Conservation (phyloP, 768 basidiomycete species). For the Tylopilus intermedius region DNA sequence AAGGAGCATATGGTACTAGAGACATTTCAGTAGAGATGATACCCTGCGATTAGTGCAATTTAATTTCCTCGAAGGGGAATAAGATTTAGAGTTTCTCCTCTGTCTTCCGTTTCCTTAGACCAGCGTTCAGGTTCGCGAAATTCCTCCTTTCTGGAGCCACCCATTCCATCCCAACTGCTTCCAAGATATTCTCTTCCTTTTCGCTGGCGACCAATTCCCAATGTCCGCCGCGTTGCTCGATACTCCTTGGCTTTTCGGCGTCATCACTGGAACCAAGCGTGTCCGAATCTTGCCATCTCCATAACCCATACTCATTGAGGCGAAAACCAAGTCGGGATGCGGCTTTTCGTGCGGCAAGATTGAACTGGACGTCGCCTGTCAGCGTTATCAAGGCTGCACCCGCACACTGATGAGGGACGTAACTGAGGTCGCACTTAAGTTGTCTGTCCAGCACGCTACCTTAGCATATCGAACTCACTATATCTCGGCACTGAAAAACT, state of each 20-base stretch:
- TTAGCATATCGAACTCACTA: conserved; percentile 10
- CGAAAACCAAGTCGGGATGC: conserved; percentile 45
- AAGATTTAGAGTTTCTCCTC: conserved; percentile 1
- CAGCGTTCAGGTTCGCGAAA: conserved; percentile 13
- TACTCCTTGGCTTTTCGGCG: background rate
- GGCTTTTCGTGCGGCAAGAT: conserved; percentile 35
- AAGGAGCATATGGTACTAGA: conserved; percentile 81
- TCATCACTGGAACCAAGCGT: background rate
- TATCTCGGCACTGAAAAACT: conserved; percentile 37
- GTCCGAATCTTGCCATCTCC: conserved; percentile 43
- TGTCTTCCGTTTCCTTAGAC: conserved; percentile 2
- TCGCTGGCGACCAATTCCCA: conserved; percentile 25
- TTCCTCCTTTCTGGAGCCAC: conserved; percentile 26
- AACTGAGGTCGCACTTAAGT: conserved; percentile 8
- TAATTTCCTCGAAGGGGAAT: background rate
- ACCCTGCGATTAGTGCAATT: conserved; percentile 14
- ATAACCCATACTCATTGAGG: conserved; percentile 61
- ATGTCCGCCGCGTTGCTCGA: conserved; percentile 13
- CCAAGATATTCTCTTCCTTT: conserved; percentile 23
- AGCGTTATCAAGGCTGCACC: conserved; percentile 49
- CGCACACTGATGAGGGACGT: conserved; percentile 24
- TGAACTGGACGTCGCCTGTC: conserved; percentile 55
- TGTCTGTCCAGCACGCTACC: background rate
- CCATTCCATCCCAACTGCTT: conserved; percentile 25
- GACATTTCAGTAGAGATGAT: background rate